Conservation (phyloP, 2,329 filamentous ascomycete species). For the Paecilomyces sp. region DNA sequence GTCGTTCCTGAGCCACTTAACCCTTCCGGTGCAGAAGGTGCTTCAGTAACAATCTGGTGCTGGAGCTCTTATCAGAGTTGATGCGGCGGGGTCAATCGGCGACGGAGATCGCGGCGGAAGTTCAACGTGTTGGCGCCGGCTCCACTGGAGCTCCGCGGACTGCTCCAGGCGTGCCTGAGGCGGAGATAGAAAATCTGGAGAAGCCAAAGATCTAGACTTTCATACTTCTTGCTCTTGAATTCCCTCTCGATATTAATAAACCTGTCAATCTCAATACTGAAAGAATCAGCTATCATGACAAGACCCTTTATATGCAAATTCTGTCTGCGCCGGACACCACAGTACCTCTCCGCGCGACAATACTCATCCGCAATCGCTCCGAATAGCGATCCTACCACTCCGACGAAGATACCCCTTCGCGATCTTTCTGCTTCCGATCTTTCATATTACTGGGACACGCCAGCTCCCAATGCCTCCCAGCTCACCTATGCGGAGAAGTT, state of each 20-base stretch:
- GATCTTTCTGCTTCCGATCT: slow-evolving; percentile 24
- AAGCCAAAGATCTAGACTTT: slow-evolving; percentile 4
- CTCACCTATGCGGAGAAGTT: slow-evolving; percentile 39
- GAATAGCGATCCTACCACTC: slow-evolving; percentile 6
- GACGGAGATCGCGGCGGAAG: not conserved
- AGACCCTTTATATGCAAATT: slow-evolving; percentile 4
- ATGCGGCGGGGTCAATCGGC: not conserved
- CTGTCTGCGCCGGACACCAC: slow-evolving; percentile 5
- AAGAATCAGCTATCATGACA: slow-evolving; percentile 1
- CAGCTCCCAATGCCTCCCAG: slow-evolving; percentile 36
- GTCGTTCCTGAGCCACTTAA: not conserved
- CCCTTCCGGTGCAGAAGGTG: not conserved
- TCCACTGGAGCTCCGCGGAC: not conserved
- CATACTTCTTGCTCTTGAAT: not conserved
- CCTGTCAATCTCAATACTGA: not conserved
- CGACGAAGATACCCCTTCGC: slow-evolving; percentile 20
- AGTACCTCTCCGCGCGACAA: not conserved
- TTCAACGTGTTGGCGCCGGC: not conserved
- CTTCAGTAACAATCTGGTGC: not conserved
- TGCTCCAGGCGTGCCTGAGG: not conserved
- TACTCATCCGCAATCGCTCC: slow-evolving; percentile 6
- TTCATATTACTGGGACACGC: slow-evolving; percentile 47
- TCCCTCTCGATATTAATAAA: not conserved
- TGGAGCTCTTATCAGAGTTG: not conserved
- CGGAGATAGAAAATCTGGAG: slow-evolving; percentile 5